Conservation (phyloP, 768 basidiomycete species). For the Hydnomerulius pinastri region DNA sequence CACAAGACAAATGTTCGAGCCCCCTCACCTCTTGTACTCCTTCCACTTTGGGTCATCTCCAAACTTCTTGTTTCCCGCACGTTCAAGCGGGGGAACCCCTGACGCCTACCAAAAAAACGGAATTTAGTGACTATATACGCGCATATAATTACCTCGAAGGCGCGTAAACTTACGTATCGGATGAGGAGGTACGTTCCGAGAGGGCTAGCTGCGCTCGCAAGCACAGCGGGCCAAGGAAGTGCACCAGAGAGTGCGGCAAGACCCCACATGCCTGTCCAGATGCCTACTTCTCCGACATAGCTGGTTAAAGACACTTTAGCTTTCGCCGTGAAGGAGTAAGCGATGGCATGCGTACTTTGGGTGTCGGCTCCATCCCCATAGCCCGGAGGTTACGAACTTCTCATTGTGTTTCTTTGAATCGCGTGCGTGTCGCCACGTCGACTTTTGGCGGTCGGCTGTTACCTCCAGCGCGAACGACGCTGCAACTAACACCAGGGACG, state of each 20-base stretch:
- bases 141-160: neutral
- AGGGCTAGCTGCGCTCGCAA: slow-evolving; percentile 54
- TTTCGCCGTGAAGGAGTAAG: neutral
- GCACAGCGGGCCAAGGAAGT: slow-evolving; percentile 8
- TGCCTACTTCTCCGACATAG: slow-evolving; percentile 70
- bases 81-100: slow-evolving; percentile 73
- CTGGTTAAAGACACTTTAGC: slow-evolving; percentile 33
- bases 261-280: slow-evolving; percentile 69
- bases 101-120: slow-evolving; percentile 44
- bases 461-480: slow-evolving; percentile 62
- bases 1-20: neutral
- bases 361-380: slow-evolving; percentile 70
- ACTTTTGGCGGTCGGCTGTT: slow-evolving; percentile 66
- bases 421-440: slow-evolving; percentile 58
- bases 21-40: slow-evolving; percentile 55
- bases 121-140: neutral
- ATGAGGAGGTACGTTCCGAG: slow-evolving; percentile 64
- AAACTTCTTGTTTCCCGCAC: slow-evolving; percentile 54
- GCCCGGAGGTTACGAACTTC: slow-evolving; percentile 64
- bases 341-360: slow-evolving; percentile 56
- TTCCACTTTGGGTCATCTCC: slow-evolving; percentile 55
- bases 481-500: slow-evolving; percentile 53
- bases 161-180: slow-evolving; percentile 38
- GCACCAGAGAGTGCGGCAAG: slow-evolving; percentile 45
- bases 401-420: slow-evolving; percentile 67